Evolutionary conservation across 1,284 basidiomycete genomes (phyloP), one percentile per base, ranked within the genome.

Genomic region (Golubevia sp.): DNA sequence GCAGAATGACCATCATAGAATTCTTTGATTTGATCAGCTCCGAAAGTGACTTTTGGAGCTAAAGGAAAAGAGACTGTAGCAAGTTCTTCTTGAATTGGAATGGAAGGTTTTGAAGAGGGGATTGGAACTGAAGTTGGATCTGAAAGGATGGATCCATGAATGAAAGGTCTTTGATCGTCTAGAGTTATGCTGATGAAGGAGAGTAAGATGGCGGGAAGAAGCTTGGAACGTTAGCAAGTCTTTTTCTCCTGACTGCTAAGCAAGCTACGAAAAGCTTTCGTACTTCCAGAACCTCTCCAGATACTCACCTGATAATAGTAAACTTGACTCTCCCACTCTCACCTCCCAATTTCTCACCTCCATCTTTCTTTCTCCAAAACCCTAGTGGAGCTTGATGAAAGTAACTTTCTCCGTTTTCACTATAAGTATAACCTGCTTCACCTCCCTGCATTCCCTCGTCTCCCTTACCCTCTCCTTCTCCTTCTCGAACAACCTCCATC

Each of bases 261-360:
- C n/a, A n/a, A n/a, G n/a, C n/a, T n/a, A n/a, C n/a, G n/a, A n/a
- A n/a, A n/a, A n/a, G n/a, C n/a, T n/a, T n/a, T n/a, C n/a, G n/a
- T n/a, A n/a, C n/a, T n/a, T n/a, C n/a, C n/a, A n/a, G n/a, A n/a
- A n/a, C n/a, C n/a, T n/a, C n/a, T n/a, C n/a, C n/a, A n/a, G n/a
- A n/a, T n/a, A 61, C 58, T 63, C 59, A 66, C 55, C 61, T 51
- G 27, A 79, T 74, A 30, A 79, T 73, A 15, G 74, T 74, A 48
- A 83, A 83, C 6, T 26, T 13, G 2, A 83, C 59, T 27, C 61
- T 67, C 2, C 74, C 73, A 25, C 38, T 38, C 1, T 44, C 24
- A 0, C 72, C 79, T 21, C 80, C 80, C 20, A 83, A 68, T 0
- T 67, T 67, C 20, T 55, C 53, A 1, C 69, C 67, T 5, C 67